Evolutionary conservation across 2,329 filamentous ascomycete genomes (phyloP).

Genomic region (Neofusicoccum parvum): DNA sequence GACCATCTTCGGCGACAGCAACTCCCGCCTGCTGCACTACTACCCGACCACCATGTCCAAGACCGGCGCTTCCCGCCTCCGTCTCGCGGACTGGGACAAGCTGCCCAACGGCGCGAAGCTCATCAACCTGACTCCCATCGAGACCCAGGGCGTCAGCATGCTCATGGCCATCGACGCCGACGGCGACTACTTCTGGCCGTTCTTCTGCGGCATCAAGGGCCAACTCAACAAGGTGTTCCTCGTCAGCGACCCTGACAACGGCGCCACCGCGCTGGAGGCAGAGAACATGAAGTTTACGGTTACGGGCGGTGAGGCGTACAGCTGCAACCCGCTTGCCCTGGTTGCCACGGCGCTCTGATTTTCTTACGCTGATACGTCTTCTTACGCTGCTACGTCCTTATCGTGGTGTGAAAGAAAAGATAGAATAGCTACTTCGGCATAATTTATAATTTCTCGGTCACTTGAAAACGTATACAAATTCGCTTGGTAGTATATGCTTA

Average conservation of each 20-base stretch:
- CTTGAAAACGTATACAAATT: too few relatives aligned
- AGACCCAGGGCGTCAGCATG: not conserved
- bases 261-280: not conserved
- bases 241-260: conserved; percentile 16
- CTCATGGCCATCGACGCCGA: conserved; percentile 21
- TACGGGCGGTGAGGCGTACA: conserved; percentile 24
- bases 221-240: conserved; percentile 24
- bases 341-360: not conserved
- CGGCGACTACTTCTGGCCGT: conserved; percentile 24
- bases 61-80: conserved; percentile 23
- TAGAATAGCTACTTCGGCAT: too few relatives aligned
- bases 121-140: conserved; percentile 21
- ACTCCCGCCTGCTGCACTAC: conserved; percentile 17
- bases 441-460: too few relatives aligned
- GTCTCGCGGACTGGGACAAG: conserved; percentile 23
- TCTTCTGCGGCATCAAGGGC: conserved; percentile 23
- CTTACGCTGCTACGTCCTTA: too few relatives aligned
- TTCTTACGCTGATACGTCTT: too few relatives aligned
- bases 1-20: conserved; percentile 16
- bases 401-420: too few relatives aligned
- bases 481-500: too few relatives aligned
- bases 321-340: conserved; percentile 22
- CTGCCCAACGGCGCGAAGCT: conserved; percentile 22
- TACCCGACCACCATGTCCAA: conserved; percentile 21
- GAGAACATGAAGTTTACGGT: conserved; percentile 23